Base-by-base conservation (phyloP, 768 basidiomycete species). In the Cyclocybe aegerita region DNA sequence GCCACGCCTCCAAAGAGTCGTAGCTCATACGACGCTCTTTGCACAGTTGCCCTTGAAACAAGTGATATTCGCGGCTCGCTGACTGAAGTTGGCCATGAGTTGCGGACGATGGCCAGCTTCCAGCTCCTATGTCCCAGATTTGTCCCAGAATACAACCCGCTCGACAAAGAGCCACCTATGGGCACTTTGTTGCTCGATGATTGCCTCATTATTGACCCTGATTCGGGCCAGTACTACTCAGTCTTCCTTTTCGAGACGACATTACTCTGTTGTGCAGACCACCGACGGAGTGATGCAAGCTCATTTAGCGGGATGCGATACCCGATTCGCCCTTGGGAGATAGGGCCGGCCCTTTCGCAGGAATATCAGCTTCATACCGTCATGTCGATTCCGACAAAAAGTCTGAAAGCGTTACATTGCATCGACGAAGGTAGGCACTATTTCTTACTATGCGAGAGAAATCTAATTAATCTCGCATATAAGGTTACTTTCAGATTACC, bases 171-270 rank as follows among this genome's bases (percentile, higher is more conserved):
- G 7, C 59, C 65, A 11, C 58, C 23, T 23, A 23, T 71, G 14
- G 71, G 72, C 4, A 52, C 59, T 5, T 48, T 73, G 0, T 49
- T 74, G 0, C 58, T 72, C 9, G 73, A 74, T 48, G 74, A 76
- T 48, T 47, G 60, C 30, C 53, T 73, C 6, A 41, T 59, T 3
- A 55, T 63, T 4, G 61, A 65, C 43, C 56, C 54, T 23, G 47
- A 48, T 11, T 54, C 62, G 2, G 61, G 62, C 7, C 33, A 51
- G 7, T 44, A 57, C 34, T 63, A 64, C 38, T 63, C 65, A 0
- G 64, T 74, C 7, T 69, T 74, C 34, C 50, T 75, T 0, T 74
- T 70, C 49, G 71, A 74, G 41, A 57, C 53, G 14, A 56, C 68
- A 57, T 47, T 74, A 6, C 45, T 73, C 35, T 72, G 68, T 47